phyloP scores from a whole-genome alignment of 805 yeast genomes.

The Saccharomycopsis oosterbeekiorum region DNA sequence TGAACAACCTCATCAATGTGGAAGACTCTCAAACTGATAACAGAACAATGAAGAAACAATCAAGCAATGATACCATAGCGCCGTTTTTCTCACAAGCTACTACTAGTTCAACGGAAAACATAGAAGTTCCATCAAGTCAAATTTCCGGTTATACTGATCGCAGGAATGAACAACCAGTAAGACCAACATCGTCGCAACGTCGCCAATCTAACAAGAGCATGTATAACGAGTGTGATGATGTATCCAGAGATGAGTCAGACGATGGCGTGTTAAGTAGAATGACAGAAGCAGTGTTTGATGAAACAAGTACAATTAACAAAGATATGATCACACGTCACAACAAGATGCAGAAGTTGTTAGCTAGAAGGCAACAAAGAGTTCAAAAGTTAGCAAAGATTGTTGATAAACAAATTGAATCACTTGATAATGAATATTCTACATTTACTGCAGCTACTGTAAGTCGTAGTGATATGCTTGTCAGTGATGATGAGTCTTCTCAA shows the following conservation, averaged over 20 bases:
- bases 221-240: neutral
- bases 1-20: neutral
- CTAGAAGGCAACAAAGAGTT: slow-evolving; percentile 13
- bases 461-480: neutral
- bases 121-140: no score
- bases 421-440: neutral
- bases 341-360: slow-evolving; percentile 15
- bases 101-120: no score
- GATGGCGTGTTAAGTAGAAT: neutral
- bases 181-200: neutral
- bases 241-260: neutral
- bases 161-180: no score
- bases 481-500: neutral
- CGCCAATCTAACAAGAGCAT: neutral
- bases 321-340: slow-evolving; percentile 17
- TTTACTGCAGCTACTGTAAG: neutral
- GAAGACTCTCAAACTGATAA: neutral
- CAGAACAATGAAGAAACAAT: neutral
- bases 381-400: slow-evolving; percentile 9
- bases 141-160: no score
- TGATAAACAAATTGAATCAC: slow-evolving; percentile 4
- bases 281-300: slow-evolving; percentile 1
- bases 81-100: neutral
- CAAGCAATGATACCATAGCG: neutral
- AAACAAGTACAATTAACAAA: slow-evolving; percentile 8